Conservation (phyloP, 441 rosid genomes). For the Populus trichocarpa region DNA sequence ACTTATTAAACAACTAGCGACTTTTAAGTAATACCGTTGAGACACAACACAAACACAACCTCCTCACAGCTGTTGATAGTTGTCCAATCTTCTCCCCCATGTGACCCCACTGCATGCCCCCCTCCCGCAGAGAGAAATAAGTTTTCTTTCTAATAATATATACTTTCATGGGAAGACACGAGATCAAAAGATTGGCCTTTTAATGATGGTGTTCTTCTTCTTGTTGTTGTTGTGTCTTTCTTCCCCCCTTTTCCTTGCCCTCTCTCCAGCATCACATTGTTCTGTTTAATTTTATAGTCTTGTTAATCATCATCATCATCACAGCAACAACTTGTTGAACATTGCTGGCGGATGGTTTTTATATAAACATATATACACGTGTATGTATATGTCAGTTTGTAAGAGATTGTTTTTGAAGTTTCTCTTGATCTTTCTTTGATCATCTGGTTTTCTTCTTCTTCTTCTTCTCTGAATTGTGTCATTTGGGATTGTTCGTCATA, state of each 20-base stretch:
- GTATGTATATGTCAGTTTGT: neutral
- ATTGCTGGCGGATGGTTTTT: too few species aligned
- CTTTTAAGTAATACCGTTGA: constrained; percentile 75
- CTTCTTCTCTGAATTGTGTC: neutral
- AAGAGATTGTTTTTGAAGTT: neutral
- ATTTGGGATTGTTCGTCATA: constrained; percentile 6
- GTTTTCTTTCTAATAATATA: constrained; percentile 1
- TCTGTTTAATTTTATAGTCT: neutral
- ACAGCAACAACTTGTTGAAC: neutral
- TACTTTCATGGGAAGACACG: constrained; percentile 12
- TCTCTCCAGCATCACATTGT: neutral
- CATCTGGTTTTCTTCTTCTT: neutral
- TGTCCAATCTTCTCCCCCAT: constrained; percentile 53
- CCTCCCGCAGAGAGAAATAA: constrained; percentile 23
- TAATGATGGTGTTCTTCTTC: neutral
- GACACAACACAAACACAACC: constrained; percentile 32
- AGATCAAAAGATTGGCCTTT: neutral
- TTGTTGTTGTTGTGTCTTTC: too few species aligned
- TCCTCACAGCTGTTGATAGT: constrained; percentile 71
- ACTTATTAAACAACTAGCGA: constrained; percentile 47
- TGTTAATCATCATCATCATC: too few species aligned
- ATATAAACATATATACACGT: too few species aligned
- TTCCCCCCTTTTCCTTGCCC: neutral
- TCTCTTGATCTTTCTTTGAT: neutral
- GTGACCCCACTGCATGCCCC: constrained; percentile 42